Evolutionary conservation across 495 filamentous ascomycete species (phyloP).

Genomic region (Pyrenula massariospora): DNA sequence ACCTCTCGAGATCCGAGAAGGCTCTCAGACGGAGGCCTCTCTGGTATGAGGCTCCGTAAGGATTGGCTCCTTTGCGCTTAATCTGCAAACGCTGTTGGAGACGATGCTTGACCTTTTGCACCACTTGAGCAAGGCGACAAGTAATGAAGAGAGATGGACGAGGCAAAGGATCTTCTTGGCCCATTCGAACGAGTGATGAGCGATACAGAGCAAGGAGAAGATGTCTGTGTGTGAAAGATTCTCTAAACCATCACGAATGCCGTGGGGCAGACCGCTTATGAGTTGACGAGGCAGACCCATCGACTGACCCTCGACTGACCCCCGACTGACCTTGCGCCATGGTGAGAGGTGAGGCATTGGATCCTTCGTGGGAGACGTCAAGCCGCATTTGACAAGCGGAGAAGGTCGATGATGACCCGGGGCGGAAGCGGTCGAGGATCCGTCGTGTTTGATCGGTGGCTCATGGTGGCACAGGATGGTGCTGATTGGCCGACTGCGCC

Average conservation of each 20-base stretch:
- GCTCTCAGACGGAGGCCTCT: constrained; percentile 1
- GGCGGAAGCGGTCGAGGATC: not conserved
- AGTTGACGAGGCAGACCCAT: not conserved
- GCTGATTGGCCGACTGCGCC: not conserved
- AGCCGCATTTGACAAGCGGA: not conserved
- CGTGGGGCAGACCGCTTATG: not conserved
- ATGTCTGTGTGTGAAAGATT: not conserved
- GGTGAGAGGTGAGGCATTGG: not conserved
- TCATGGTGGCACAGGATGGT: not conserved
- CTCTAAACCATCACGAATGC: not conserved
- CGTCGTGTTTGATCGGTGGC: not conserved
- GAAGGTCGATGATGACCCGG: not conserved
- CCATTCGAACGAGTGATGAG: not conserved
- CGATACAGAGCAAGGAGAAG: not conserved
- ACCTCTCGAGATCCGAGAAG: not conserved
- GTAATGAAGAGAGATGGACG: constrained; percentile 9
- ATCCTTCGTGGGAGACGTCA: not conserved
- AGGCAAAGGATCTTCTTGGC: not conserved
- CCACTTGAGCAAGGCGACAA: constrained; percentile 8
- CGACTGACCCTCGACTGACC: too few relatives aligned
- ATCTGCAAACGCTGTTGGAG: constrained; percentile 5
- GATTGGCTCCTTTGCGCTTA: constrained; percentile 2
- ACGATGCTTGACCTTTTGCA: constrained; percentile 10
- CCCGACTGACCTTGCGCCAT: not conserved
- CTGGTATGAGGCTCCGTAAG: constrained; percentile 1